Evolutionary conservation across 768 basidiomycete genomes (phyloP).

Genomic region (Kwoniella dejecticola): DNA sequence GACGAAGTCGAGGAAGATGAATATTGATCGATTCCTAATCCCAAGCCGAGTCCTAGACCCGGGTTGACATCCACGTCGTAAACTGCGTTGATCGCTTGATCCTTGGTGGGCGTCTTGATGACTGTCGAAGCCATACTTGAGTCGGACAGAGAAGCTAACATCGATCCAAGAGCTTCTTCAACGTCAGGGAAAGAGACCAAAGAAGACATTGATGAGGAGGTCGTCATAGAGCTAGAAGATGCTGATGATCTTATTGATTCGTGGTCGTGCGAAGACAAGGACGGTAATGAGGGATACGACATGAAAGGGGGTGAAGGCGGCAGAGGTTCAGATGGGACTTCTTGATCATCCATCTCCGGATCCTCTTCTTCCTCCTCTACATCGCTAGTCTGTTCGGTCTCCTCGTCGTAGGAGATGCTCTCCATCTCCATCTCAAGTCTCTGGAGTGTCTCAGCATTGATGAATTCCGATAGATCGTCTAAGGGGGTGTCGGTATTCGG

Average conservation of each 20-base stretch:
- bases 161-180: slow-evolving; percentile 48
- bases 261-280: slow-evolving; percentile 34
- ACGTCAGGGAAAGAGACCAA: slow-evolving; percentile 47
- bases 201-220: slow-evolving; percentile 37
- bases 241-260: slow-evolving; percentile 22
- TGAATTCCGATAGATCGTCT: slow-evolving; percentile 11
- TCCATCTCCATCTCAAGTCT: not conserved
- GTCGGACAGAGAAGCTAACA: slow-evolving; percentile 46
- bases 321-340: slow-evolving; percentile 23
- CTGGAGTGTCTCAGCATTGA: not conserved
- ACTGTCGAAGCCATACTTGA: slow-evolving; percentile 21
- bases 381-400: not conserved
- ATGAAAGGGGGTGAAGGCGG: slow-evolving; percentile 47
- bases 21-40: slow-evolving; percentile 25
- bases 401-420: not conserved
- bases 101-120: slow-evolving; percentile 11
- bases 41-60: slow-evolving; percentile 48
- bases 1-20: slow-evolving; percentile 8
- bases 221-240: slow-evolving; percentile 34
- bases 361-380: slow-evolving; percentile 10
- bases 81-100: slow-evolving; percentile 2
- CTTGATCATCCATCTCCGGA: not conserved
- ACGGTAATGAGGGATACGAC: slow-evolving; percentile 46
- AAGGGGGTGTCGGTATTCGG: slow-evolving; percentile 23
- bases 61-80: slow-evolving; percentile 1